Evolutionary conservation across 1,284 basidiomycete species (phyloP).

Genomic region (Sphaerobolus stellatus): DNA sequence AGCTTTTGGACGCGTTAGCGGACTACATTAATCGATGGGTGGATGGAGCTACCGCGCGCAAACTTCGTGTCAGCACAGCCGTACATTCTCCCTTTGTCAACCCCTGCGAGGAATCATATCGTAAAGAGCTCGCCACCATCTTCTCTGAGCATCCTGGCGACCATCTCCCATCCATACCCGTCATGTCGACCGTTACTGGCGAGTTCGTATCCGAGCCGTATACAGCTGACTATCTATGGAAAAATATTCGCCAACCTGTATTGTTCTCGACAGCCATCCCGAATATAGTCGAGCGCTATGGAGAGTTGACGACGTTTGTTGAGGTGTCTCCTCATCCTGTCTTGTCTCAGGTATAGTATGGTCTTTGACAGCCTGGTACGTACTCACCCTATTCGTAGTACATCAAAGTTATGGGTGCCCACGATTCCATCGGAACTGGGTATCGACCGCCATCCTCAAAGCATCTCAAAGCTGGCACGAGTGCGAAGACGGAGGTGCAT

Average conservation of each 20-base stretch:
- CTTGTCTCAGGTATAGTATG: constrained; percentile 15
- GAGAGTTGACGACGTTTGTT: constrained; percentile 22
- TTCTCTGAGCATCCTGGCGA: constrained; percentile 23
- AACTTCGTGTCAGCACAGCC: constrained; percentile 30
- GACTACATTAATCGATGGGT: constrained; percentile 25
- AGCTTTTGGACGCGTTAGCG: constrained; percentile 28
- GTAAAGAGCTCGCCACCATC: constrained; percentile 19
- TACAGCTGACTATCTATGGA: constrained; percentile 36
- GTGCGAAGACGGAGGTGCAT: neutral
- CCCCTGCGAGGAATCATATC: constrained; percentile 27
- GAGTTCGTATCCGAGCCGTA: constrained; percentile 16
- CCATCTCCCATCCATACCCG: constrained; percentile 13
- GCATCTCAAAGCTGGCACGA: neutral
- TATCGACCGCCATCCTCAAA: neutral
- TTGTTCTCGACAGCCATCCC: constrained; percentile 25
- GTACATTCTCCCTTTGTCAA: constrained; percentile 37
- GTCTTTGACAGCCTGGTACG: neutral
- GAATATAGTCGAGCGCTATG: constrained; percentile 2
- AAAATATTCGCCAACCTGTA: constrained; percentile 31
- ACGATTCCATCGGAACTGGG: neutral
- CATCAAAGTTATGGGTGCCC: neutral
- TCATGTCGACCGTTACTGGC: constrained; percentile 27
- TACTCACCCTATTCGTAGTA: neutral
- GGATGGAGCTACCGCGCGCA: constrained; percentile 28
- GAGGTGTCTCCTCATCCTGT: constrained; percentile 40